Base-by-base conservation (phyloP, 2,329 filamentous ascomycete genomes). In the Colletotrichum horii region DNA sequence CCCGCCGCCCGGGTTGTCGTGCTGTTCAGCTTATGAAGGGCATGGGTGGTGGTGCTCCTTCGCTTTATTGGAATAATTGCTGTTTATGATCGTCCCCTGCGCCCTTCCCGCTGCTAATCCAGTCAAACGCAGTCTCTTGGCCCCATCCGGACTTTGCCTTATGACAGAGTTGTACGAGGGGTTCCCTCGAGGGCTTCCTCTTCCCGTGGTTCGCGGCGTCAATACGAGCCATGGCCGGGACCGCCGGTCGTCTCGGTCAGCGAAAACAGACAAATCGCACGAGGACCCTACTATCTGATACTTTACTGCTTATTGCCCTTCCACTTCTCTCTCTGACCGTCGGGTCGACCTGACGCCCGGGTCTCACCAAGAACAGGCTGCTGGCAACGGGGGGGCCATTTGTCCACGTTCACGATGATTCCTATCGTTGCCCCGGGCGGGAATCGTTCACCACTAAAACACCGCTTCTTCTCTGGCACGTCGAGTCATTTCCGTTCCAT, bases 401-500 rank as follows among this genome's bases (percentile, higher is more conserved):
- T n/a, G 6, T 24, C 43, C n/a, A n/a, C 30, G 8, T 43, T 38
- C 67, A 52, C 55, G 24, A 34, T 32, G 26, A 22, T 58, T 67
- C 58, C 16, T 36, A 8, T 65, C 67, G 43, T 48, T 38, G 19
- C 48, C 52, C 48, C n/a, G 36, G 67, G 55, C 56, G 32, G 55
- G 34, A 48, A 22, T 22, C 11, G 0, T 48, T 28, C 28, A 28
- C 28, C 43, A 48, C 38, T 48, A 48, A 22, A 48, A 48, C 43
- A 48, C 43, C 43, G 43, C 43, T 48, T 0, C n/a, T 22, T 4
- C 26, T n/a, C 58, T 73, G 73, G 73, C 70, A 73, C 64, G 70
- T 71, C 73, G 70, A 68, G 70, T 75, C 64, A 75, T 73, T 67
- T 75, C 64, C 48, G 28, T 62, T 67, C 70, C 73, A 75, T 75